These are phyloP conservation scores for Candida nemodendra DNA, from an alignment of 805 yeast species.

Conservation along the genomic window DNA sequence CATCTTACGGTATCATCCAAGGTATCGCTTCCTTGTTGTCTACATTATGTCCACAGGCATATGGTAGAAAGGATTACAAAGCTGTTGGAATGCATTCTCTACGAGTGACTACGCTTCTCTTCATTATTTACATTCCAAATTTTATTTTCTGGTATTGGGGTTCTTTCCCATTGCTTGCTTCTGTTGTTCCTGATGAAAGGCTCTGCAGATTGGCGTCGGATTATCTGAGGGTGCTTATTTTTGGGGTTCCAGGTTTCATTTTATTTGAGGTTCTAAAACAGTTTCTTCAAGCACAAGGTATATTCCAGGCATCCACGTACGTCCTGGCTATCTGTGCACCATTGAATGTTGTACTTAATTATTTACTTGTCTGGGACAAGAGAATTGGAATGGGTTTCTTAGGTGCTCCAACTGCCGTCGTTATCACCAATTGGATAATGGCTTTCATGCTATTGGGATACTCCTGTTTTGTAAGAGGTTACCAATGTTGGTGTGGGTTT, in stretches of 20 bases:
- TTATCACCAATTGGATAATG: slow-evolving; percentile 58
- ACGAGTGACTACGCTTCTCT: slow-evolving; percentile 48
- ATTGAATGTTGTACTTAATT: slow-evolving; percentile 47
- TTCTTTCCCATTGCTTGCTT: slow-evolving; percentile 28
- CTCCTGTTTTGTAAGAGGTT: slow-evolving; percentile 43
- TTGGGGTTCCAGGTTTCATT: slow-evolving; percentile 57
- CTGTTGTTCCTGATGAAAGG: slow-evolving; percentile 45
- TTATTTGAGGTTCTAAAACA: slow-evolving; percentile 56
- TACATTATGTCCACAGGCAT: slow-evolving; percentile 60
- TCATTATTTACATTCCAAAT: slow-evolving; percentile 36
- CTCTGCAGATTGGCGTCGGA: slow-evolving; percentile 48
- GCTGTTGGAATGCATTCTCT: slow-evolving; percentile 51
- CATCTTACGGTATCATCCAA: slow-evolving; percentile 55
- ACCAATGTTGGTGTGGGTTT: slow-evolving; percentile 53
- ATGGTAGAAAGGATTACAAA: slow-evolving; percentile 50
- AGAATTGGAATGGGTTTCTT: slow-evolving; percentile 50
- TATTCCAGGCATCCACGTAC: slow-evolving; percentile 55
- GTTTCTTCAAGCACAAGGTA: slow-evolving; percentile 57
- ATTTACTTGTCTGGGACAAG: slow-evolving; percentile 43
- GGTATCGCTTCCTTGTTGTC: slow-evolving; percentile 59
- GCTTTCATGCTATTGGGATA: slow-evolving; percentile 42
- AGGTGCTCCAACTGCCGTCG: slow-evolving; percentile 61
- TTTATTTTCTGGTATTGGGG: slow-evolving; percentile 43
- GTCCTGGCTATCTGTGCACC: slow-evolving; percentile 56
- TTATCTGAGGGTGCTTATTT: slow-evolving; percentile 45